These are phyloP conservation scores for Fusarium brachygibbosum DNA, from an alignment of 2,329 filamentous ascomycete species.

Conservation along the genomic window DNA sequence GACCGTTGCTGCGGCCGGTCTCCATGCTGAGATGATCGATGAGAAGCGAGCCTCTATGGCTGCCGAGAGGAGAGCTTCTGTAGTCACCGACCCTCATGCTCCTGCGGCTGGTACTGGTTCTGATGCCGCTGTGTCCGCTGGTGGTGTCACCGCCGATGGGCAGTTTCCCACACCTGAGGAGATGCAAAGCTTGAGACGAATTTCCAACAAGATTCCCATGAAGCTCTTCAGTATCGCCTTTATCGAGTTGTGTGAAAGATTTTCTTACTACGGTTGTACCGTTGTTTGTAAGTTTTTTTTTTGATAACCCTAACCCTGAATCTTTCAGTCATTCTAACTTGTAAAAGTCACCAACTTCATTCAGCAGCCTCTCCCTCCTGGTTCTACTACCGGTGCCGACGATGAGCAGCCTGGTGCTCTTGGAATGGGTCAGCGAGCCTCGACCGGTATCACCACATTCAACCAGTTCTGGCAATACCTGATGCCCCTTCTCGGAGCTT, in stretches of 20 bases:
- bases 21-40: slow-evolving; percentile 48
- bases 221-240: slow-evolving; percentile 74
- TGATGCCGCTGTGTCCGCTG: neutral
- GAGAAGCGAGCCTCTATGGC: slow-evolving; percentile 51
- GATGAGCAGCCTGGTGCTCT: slow-evolving; percentile 65
- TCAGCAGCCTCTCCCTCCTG: slow-evolving; percentile 66
- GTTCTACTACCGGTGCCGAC: slow-evolving; percentile 67
- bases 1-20: slow-evolving; percentile 51
- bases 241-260: slow-evolving; percentile 78
- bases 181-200: slow-evolving; percentile 64
- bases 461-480: slow-evolving; percentile 72
- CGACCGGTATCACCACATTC: slow-evolving; percentile 60
- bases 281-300: slow-evolving; percentile 70
- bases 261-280: slow-evolving; percentile 78
- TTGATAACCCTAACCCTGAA: neutral
- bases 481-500: slow-evolving; percentile 69
- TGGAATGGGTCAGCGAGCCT: slow-evolving; percentile 68
- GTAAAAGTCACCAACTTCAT: slow-evolving; percentile 71
- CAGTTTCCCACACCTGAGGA: slow-evolving; percentile 55
- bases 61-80: slow-evolving; percentile 50
- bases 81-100: slow-evolving; percentile 34
- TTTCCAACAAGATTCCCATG: slow-evolving; percentile 70
- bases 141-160: slow-evolving; percentile 14
- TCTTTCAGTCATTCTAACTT: slow-evolving; percentile 1
- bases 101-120: neutral